A percentile compares a stretch with the other conserved stretches of the same genome.
Conservation (phyloP, 192 early-diverging fungal species). For the Globomyces pollinis-pini region DNA sequence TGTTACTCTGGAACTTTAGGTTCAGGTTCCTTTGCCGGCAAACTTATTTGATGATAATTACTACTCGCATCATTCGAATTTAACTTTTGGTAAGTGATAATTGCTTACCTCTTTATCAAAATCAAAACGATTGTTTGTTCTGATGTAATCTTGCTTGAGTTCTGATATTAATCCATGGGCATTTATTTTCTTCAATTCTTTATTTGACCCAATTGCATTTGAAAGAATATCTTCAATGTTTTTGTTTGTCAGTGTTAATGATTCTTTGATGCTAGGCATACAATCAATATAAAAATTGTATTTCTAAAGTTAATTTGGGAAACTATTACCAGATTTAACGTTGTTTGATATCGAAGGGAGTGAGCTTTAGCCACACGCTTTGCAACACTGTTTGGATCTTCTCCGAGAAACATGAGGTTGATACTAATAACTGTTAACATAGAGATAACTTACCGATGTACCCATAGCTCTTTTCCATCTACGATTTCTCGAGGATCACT, state of each 20-base stretch:
- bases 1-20: constrained; percentile 3
- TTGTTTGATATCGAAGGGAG: constrained; percentile 21
- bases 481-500: constrained; percentile 11
- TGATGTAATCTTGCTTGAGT: constrained; percentile 35
- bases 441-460: constrained; percentile 35
- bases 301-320: constrained; percentile 15
- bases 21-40: constrained; percentile 6
- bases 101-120: constrained; percentile 40
- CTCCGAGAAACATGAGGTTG: constrained; percentile 43
- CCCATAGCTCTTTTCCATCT: constrained; percentile 31
- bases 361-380: constrained; percentile 34
- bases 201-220: constrained; percentile 11
- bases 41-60: neutral
- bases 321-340: constrained; percentile 30
- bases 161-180: constrained; percentile 28
- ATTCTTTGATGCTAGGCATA: constrained; percentile 37
- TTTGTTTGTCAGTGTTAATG: constrained; percentile 15
- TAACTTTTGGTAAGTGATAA: neutral
- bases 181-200: constrained; percentile 14
- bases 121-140: constrained; percentile 41
- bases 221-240: constrained; percentile 19
- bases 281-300: constrained; percentile 44
- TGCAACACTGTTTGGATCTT: constrained; percentile 42
- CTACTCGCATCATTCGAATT: neutral
- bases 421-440: constrained; percentile 23